These are phyloP conservation scores for Oryza punctata DNA, from an alignment of 176 grass and related monocot species.

Conservation along the genomic window DNA sequence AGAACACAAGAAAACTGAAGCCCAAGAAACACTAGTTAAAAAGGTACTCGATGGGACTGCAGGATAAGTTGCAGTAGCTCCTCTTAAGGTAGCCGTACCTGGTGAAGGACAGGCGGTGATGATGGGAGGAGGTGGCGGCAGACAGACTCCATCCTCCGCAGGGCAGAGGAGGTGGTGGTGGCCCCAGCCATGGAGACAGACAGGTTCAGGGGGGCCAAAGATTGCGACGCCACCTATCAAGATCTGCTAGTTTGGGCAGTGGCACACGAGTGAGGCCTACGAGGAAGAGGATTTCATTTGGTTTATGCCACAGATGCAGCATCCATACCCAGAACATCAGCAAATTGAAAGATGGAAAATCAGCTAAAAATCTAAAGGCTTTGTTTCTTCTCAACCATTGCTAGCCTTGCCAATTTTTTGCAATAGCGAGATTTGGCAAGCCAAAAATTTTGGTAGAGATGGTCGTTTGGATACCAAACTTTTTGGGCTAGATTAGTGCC, in stretches of 20 bases:
- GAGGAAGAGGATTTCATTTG: neutral
- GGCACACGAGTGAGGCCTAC: neutral
- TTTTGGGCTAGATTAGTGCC: no score
- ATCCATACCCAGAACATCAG: neutral
- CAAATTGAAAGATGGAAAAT: neutral
- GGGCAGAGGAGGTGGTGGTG: conserved; percentile 21
- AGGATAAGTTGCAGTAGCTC: neutral
- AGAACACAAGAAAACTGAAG: neutral
- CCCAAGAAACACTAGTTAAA: neutral
- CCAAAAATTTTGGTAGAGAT: no score
- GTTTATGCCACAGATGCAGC: neutral
- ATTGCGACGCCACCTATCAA: neutral
- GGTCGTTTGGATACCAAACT: no score
- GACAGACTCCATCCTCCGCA: conserved; percentile 51
- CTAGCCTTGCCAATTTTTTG: no score
- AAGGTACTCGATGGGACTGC: neutral
- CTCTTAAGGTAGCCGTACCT: conserved; percentile 19
- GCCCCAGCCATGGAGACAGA: conserved; percentile 16
- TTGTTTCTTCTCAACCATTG: no score
- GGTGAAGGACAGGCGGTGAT: neutral
- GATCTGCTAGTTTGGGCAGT: neutral
- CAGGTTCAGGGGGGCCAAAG: neutral
- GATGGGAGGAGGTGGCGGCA: conserved; percentile 48
- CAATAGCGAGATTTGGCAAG: no score
- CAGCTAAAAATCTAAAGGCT: neutral